Base-by-base conservation (phyloP, 768 basidiomycete genomes). In the Megacollybia marginata region DNA sequence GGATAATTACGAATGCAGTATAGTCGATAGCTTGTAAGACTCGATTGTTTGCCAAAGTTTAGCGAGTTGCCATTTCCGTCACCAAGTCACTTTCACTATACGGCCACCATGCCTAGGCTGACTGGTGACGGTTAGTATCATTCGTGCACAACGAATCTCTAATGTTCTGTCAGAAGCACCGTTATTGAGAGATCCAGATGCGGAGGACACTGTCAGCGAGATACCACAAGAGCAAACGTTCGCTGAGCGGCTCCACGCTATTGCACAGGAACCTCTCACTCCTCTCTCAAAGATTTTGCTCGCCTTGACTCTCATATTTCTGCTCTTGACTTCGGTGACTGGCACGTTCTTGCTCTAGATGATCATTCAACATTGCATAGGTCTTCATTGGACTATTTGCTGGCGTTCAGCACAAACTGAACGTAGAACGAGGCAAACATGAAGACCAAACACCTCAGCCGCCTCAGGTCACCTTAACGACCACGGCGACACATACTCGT, bases 351-450 rank as follows among this genome's bases (percentile, higher is more conserved):
- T 28, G 23, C 23, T 6, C 23, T 28, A 28, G 23, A 28, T 28
- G 23, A 6, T 28, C 23, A 28, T 28, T 44, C 38, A 15, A 42
- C 15, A 9, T 28, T 28, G 23, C 6, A 9, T 35, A 79, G 77
- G 75, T 90, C n/a, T 94, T 95, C 65, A 84, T 94, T 53, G 95
- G 95, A 9, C 72, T 99, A 5, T 97, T 93, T 64, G 86, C 92
- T 32, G 96, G 96, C 9, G 84, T 85, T 1, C 82, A 91, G 62
- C 85, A 88, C 60, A 83, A 81, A 53, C 74, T 92, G 47, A 78
- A 79, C 52, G 58, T 73, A n/a, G 71, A 72, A 49, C 59, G 56
- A 13, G 64, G 62, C 16, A 71, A 69, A 42, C 66, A 73, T 11
- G 70, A 66, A 28, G 66, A 62, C 50, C 58, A 60, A 12, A n/a